A percentile compares a stretch with the other conserved stretches of the same genome.
Evolutionary conservation across 345 rosid genomes (phyloP).

Genomic region (Mercurialis annua): DNA sequence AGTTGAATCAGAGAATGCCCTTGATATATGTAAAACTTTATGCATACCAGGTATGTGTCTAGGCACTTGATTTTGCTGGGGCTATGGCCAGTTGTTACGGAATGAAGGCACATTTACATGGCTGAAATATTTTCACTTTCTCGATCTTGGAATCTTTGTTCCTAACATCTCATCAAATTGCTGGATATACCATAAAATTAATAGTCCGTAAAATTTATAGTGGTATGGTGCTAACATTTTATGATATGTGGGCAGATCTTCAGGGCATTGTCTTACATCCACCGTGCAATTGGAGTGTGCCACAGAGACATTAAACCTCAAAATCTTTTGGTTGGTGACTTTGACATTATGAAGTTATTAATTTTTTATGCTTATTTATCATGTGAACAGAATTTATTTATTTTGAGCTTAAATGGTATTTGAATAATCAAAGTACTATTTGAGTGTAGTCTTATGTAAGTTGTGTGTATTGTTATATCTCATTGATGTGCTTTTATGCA

Average conservation of each 20-base stretch:
- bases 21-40: conserved; percentile 86
- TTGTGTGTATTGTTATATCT: too few relatives aligned
- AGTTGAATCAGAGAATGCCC: conserved; percentile 90
- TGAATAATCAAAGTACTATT: neutral
- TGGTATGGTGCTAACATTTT: conserved; percentile 10
- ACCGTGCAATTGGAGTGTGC: conserved; percentile 79
- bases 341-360: neutral
- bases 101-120: neutral
- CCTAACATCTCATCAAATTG: too few relatives aligned
- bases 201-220: neutral
- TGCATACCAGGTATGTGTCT: conserved; percentile 66
- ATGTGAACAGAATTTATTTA: neutral
- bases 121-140: neutral
- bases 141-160: too few relatives aligned
- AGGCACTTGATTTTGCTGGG: neutral
- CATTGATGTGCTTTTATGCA: neutral
- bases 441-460: neutral
- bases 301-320: conserved; percentile 99
- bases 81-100: neutral
- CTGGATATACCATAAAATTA: neutral
- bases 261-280: conserved; percentile 89
- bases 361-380: neutral
- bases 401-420: neutral
- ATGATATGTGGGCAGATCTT: conserved; percentile 57
- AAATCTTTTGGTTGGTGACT: conserved; percentile 70